phyloP scores from a whole-genome alignment of 1,139 yeast species.

The Yamadazyma taylorii region DNA sequence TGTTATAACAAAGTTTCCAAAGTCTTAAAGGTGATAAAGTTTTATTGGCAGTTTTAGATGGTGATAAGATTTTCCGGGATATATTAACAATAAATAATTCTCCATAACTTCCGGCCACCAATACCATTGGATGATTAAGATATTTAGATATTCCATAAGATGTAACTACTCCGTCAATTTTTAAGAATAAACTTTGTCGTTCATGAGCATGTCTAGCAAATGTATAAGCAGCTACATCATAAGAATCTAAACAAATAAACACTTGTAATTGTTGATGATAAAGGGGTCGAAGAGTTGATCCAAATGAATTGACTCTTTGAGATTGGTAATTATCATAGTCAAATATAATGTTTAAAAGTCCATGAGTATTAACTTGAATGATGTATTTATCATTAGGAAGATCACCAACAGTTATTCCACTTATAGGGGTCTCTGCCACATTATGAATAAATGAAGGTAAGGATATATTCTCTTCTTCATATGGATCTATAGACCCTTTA shows the following conservation, averaged over 20 bases:
- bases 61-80: slow-evolving; percentile 36
- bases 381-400: slow-evolving; percentile 28
- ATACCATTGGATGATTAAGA: slow-evolving; percentile 58
- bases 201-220: slow-evolving; percentile 40
- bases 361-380: slow-evolving; percentile 46
- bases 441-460: slow-evolving; percentile 52
- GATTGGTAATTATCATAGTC: slow-evolving; percentile 42
- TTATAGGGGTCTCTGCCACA: slow-evolving; percentile 52
- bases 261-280: slow-evolving; percentile 29
- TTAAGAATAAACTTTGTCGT: slow-evolving; percentile 28
- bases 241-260: slow-evolving; percentile 25
- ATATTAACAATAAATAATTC: slow-evolving; percentile 37
- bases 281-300: slow-evolving; percentile 25
- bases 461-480: slow-evolving; percentile 10
- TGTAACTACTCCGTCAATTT: slow-evolving; percentile 33
- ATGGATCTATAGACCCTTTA: slow-evolving; percentile 5
- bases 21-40: slow-evolving; percentile 32
- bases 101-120: slow-evolving; percentile 68
- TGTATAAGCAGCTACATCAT: slow-evolving; percentile 31
- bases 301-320: slow-evolving; percentile 28
- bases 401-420: slow-evolving; percentile 41
- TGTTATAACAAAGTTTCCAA: slow-evolving; percentile 31
- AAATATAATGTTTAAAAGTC: slow-evolving; percentile 44
- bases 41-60: slow-evolving; percentile 33
- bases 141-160: slow-evolving; percentile 30